Percentiles rank a stretch among this genome's conserved stretches.
Conservation (phyloP, 805 yeast genomes). For the Myxozyma geophila region DNA sequence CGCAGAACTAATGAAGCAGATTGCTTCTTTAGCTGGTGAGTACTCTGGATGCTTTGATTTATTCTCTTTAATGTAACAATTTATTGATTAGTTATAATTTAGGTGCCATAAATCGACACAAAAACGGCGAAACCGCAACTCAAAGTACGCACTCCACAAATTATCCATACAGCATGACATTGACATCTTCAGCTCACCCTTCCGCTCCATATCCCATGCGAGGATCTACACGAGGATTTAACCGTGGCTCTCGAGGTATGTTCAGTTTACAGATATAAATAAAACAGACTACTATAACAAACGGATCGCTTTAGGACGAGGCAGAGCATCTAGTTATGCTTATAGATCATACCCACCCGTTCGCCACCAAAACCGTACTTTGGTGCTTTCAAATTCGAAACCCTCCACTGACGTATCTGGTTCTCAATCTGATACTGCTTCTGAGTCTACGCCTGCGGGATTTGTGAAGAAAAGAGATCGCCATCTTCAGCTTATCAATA, state of each 20-base stretch:
- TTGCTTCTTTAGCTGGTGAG: constrained; percentile 37
- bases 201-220: constrained; percentile 12
- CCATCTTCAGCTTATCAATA: constrained; percentile 38
- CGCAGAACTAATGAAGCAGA: constrained; percentile 36
- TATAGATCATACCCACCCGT: constrained; percentile 15
- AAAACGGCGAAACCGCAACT: constrained; percentile 19
- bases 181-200: constrained; percentile 1
- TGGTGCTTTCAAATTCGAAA: constrained; percentile 26
- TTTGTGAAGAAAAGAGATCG: constrained; percentile 36
- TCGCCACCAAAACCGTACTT: constrained; percentile 35
- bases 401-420: not conserved
- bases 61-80: not conserved
- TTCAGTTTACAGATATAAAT: too few species aligned
- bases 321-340: constrained; percentile 23
- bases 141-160: not conserved
- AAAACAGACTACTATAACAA: not conserved
- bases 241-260: not conserved
- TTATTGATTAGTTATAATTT: not conserved
- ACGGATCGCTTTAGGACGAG: constrained; percentile 15
- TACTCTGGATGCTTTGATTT: not conserved
- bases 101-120: constrained; percentile 39
- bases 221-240: not conserved
- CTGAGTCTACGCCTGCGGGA: not conserved
- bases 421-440: not conserved
- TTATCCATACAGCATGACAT: not conserved